Percentiles rank a stretch among this genome's conserved stretches.
Conservation (phyloP, 257 asterid genomes). For the Jasminum sambac region DNA sequence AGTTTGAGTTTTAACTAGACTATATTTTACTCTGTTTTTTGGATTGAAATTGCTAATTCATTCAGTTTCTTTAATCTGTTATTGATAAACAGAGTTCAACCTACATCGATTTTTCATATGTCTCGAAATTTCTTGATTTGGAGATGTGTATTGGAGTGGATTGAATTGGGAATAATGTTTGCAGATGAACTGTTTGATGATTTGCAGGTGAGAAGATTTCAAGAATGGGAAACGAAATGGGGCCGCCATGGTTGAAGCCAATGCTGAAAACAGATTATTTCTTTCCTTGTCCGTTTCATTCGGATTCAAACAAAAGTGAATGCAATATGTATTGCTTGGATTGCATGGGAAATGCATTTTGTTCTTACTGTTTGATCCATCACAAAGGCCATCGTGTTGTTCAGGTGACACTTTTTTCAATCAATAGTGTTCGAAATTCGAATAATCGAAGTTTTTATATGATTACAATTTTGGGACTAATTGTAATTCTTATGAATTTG, state of each 20-base stretch:
- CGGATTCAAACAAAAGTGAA: slow-evolving; percentile 55
- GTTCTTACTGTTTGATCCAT: slow-evolving; percentile 51
- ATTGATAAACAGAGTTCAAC: not conserved
- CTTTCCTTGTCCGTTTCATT: slow-evolving; percentile 47
- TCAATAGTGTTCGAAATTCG: not conserved
- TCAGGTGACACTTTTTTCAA: slow-evolving; percentile 37
- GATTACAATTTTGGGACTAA: not conserved
- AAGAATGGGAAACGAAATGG: slow-evolving; percentile 32
- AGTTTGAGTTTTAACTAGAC: not conserved
- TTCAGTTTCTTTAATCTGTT: not conserved
- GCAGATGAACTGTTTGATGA: not conserved
- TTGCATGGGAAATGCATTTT: slow-evolving; percentile 62
- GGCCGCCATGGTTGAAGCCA: slow-evolving; percentile 62
- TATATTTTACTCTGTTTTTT: slow-evolving; percentile 17
- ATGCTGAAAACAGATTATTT: slow-evolving; percentile 57
- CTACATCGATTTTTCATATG: not conserved
- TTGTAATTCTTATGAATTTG: not conserved
- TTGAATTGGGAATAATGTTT: not conserved
- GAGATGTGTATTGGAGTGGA: not conserved
- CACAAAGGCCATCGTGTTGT: slow-evolving; percentile 60
- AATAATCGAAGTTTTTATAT: not conserved
- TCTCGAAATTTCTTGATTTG: not conserved
- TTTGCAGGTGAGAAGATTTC: slow-evolving; percentile 47
- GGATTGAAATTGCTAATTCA: slow-evolving; percentile 40
- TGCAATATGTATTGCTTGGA: slow-evolving; percentile 73